Base-by-base conservation (phyloP, 768 basidiomycete genomes). In the Suillus placidus region DNA sequence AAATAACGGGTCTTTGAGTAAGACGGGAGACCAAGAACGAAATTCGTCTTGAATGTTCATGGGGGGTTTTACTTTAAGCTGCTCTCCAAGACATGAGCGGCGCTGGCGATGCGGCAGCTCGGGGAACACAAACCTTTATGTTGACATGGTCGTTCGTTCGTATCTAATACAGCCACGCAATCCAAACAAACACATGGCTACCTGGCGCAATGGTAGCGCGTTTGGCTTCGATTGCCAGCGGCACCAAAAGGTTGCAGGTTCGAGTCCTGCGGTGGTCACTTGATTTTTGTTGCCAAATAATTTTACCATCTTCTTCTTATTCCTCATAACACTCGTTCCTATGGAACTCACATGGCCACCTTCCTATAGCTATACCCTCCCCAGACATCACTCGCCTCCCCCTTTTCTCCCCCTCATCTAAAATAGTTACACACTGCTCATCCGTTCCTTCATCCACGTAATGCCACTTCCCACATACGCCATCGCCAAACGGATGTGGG, bases 211-310 rank as follows among this genome's bases (percentile, higher is more conserved):
- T 92, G 91, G 91, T 91, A 92, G 91, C 91, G 91, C 91, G 90
- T 92, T 91, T 92, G 90, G 90, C 90, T 92, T 92, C 91, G 90
- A 91, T 85, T 72, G 88, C 82, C 69, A 78, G 80, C 78, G 87
- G 81, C 68, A 93, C 91, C 91, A 92, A 91, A 90, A 92, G 92
- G 91, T 89, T 93, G 91, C 91, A 93, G 91, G 92, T 93, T 93
- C 91, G 90, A 93, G 90, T 91, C 91, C 91, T 92, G 91, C 90
- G 88, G 90, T 90, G 88, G 87, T 91, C 90, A 91, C 73, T 78
- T 74, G 73, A 67, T 60, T 32, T 18, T 37, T 56, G 23, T 62
- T 78, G 72, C 72, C 42, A 61, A 61, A 54, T 57, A 35, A 14
- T 51, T 20, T 49, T 45, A 55, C 38, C 38, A 30, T 67, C 34